Percentiles rank a stretch among this genome's conserved stretches.
These are phyloP conservation scores for Alternaria ventricosa DNA, from an alignment of 2,329 filamentous ascomycete genomes.

Conservation along the genomic window DNA sequence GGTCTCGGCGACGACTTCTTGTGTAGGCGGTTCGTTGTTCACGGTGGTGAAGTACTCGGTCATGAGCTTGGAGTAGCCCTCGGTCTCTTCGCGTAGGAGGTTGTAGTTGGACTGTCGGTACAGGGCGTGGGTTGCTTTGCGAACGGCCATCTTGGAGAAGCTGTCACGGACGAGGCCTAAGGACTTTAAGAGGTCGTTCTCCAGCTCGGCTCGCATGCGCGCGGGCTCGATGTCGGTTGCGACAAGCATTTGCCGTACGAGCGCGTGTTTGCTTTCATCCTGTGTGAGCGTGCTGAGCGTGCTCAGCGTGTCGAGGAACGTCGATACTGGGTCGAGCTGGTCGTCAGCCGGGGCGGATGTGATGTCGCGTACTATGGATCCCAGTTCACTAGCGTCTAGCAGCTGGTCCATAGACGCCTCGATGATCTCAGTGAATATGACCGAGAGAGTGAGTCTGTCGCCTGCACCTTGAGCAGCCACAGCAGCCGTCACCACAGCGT, in stretches of 20 bases:
- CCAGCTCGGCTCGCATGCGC: constrained; percentile 82
- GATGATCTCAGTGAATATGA: constrained; percentile 84
- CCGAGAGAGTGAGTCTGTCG: constrained; percentile 71
- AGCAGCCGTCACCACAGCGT: constrained; percentile 70
- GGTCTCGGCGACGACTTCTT: constrained; percentile 79
- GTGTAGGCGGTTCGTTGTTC: constrained; percentile 73
- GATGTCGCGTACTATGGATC: constrained; percentile 75
- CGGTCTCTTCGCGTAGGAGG: constrained; percentile 89
- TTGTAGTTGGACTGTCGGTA: constrained; percentile 99
- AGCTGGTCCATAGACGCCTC: constrained; percentile 74
- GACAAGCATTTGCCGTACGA: constrained; percentile 72
- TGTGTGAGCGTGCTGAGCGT: constrained; percentile 81
- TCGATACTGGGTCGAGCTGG: constrained; percentile 56
- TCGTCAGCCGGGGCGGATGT: constrained; percentile 61
- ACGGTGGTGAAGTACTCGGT: constrained; percentile 94
- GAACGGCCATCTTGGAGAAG: constrained; percentile 81
- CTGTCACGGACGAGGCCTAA: constrained; percentile 84
- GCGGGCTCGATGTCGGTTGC: constrained; percentile 74
- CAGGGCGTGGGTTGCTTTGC: constrained; percentile 88
- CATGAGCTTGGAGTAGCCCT: constrained; percentile 95
- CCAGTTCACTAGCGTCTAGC: constrained; percentile 72
- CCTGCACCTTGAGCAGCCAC: constrained; percentile 69
- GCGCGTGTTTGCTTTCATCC: constrained; percentile 64
- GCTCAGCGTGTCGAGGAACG: constrained; percentile 84
- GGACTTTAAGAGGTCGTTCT: constrained; percentile 75